Evolutionary conservation across 2,329 filamentous ascomycete genomes (phyloP), one percentile per base, ranked within the genome.

Genomic region (Talaromyces sp.): DNA sequence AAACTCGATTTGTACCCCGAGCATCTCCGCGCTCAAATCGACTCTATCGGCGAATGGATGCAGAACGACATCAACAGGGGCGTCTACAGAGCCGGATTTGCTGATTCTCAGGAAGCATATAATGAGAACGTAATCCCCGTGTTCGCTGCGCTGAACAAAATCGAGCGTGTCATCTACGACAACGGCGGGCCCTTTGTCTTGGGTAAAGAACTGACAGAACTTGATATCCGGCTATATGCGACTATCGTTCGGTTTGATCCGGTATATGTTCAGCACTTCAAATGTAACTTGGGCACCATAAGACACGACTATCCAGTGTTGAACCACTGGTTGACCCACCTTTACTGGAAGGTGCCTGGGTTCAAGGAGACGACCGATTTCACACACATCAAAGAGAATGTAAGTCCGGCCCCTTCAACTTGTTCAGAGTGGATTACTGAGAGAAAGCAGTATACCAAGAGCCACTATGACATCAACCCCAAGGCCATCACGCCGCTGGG

Each of bases 301-400:
- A 75, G 86, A 6, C 81, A 84, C 67, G 80, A 84, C 60, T 88
- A 88, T 66, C 85, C 85, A 0, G 78, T 83, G 11, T 67, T 88
- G 60, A 78, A 85, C 68, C 84, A 85, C 64, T 88, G 85, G 84
- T 65, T 88, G 65, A 84, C 81, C 72, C 78, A 78, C 36, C 68
- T 86, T 69, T 88, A 87, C 72, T 86, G 82, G 79, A 81, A 83
- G 62, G 77, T 82, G 1, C 67, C 73, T 19, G 84, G 80, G 0
- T 85, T 85, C 63, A 79, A 71, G 61, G 82, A 84, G 66, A 85
- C 83, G 17, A 89, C 86, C 0, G 77, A 89, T 64, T 89, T 89
- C 65, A 81, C 74, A 64, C 86, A 89, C 67, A 89, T 89, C 70
- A 89, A 89, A 73, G 86, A 89, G 70, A 88, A 86, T 64, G 78